Base-by-base conservation (phyloP, 805 yeast genomes). In the Saccharomycopsis sp. region DNA sequence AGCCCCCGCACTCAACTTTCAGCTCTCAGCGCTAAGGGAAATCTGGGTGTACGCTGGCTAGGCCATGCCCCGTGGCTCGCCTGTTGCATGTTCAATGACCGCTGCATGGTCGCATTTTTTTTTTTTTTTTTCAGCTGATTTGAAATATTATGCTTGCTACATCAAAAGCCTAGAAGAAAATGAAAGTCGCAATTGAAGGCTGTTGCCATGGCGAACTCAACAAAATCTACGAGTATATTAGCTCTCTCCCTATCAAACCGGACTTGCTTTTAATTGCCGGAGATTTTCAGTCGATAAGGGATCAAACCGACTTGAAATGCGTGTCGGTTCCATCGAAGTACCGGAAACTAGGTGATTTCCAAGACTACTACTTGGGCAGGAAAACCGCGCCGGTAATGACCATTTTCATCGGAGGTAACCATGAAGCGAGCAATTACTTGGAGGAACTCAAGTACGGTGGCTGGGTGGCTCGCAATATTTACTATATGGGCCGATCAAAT, bases 341-440 rank as follows among this genome's bases (percentile, higher is more conserved):
- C 61, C 71, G 74, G 37, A 60, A 60, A 34, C 56, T 87, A 54
- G 96, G 96, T 2, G 96, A 90, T 54, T 93, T 90, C 60, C 77
- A 74, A 36, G 64, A 72, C 20, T 90, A 88, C 59, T 85, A 85
- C 56, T 58, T 57, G 1, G 86, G 90, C 1, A 52, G 55, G 16
- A 66, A 63, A 38, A 60, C 43, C 23, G 95, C 96, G 0, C 96
- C 96, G 0, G 69, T 82, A 1, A 61, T 78, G 26, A 90, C 97
- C 0, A 53, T 93, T 0, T 83, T 90, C 53, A 77, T 93, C 34
- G 97, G 98, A 2, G 98, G 98, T 0, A 93, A 93, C 62, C 98
- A 93, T 57, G 98, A 93, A 58, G 79, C 93, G 3, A 85, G 94
- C 47, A 77, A 80, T 48, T 85, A 84, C 58, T 58, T 93, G 51